phyloP scores from a whole-genome alignment of 805 yeast genomes.

The Sugiyamaella mastotermitis region DNA sequence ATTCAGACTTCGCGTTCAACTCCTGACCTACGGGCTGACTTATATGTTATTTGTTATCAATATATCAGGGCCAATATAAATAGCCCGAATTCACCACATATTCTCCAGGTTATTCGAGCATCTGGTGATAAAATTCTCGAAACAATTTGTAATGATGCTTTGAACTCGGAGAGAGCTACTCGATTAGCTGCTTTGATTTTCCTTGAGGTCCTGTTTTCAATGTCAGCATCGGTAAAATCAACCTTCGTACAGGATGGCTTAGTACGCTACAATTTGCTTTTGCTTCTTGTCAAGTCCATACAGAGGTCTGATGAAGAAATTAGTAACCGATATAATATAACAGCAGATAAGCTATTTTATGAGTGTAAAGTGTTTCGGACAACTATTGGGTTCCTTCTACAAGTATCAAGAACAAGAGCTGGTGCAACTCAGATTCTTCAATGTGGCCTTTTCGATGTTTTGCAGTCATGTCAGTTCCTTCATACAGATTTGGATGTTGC shows the following conservation, averaged over 20 bases:
- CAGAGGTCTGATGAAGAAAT: constrained; percentile 64
- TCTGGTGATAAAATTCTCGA: constrained; percentile 60
- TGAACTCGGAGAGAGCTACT: constrained; percentile 30
- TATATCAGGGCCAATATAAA: constrained; percentile 40
- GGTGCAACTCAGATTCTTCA: constrained; percentile 79
- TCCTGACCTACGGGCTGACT: constrained; percentile 63
- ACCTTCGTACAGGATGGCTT: constrained; percentile 56
- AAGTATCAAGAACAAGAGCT: constrained; percentile 66
- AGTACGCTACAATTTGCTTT: constrained; percentile 58
- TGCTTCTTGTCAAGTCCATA: constrained; percentile 59
- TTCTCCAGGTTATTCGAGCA: constrained; percentile 43
- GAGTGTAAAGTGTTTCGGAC: constrained; percentile 76
- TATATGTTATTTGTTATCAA: constrained; percentile 67
- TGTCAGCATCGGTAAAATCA: constrained; percentile 45
- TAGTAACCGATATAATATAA: constrained; percentile 21
- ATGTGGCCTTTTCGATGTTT: constrained; percentile 59
- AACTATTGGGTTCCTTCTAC: constrained; percentile 57
- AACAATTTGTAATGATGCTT: constrained; percentile 68
- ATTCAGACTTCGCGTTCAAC: constrained; percentile 65
- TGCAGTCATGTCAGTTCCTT: constrained; percentile 52
- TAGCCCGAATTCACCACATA: constrained; percentile 32
- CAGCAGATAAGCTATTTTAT: constrained; percentile 41
- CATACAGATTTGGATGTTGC: constrained; percentile 77
- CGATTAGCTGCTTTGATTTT: constrained; percentile 54
- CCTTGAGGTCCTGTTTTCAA: constrained; percentile 58